Evolutionary conservation across 164 flowering plant species (phyloP).

Genomic region (Tetrastigma voinierianum): DNA sequence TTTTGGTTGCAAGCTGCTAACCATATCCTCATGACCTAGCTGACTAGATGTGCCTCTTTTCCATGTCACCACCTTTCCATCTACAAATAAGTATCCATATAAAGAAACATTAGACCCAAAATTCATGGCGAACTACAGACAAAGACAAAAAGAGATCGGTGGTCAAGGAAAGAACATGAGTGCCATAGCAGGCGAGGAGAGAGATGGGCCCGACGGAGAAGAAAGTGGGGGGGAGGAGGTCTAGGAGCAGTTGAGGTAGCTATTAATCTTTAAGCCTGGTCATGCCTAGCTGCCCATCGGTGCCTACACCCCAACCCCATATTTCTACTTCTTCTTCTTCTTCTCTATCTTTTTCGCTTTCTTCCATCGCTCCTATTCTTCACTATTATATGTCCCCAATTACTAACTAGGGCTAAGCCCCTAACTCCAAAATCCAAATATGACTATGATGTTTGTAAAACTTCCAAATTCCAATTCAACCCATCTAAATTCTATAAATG

Average conservation of each 20-base stretch:
- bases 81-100: slow-evolving; percentile 26
- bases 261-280: slow-evolving; percentile 54
- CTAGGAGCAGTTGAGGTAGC: slow-evolving; percentile 55
- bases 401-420: too few species aligned
- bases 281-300: slow-evolving; percentile 90
- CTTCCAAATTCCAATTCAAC: too few species aligned
- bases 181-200: slow-evolving; percentile 82
- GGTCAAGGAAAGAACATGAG: slow-evolving; percentile 75
- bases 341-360: slow-evolving; percentile 10
- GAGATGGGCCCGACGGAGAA: slow-evolving; percentile 43
- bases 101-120: not conserved
- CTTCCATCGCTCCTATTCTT: slow-evolving; percentile 15
- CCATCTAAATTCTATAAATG: too few species aligned
- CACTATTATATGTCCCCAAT: too few species aligned
- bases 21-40: slow-evolving; percentile 73
- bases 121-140: not conserved
- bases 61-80: slow-evolving; percentile 74
- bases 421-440: too few species aligned
- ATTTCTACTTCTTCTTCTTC: slow-evolving; percentile 22
- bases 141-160: slow-evolving; percentile 30
- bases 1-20: slow-evolving; percentile 51
- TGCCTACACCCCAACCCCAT: slow-evolving; percentile 99
- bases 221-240: slow-evolving; percentile 23
- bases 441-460: too few species aligned
- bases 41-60: slow-evolving; percentile 94